A percentile compares a stretch with the other conserved stretches of the same genome.
Conservation (phyloP, 148 eudicot species). For the Vaccinium macrocarpon region DNA sequence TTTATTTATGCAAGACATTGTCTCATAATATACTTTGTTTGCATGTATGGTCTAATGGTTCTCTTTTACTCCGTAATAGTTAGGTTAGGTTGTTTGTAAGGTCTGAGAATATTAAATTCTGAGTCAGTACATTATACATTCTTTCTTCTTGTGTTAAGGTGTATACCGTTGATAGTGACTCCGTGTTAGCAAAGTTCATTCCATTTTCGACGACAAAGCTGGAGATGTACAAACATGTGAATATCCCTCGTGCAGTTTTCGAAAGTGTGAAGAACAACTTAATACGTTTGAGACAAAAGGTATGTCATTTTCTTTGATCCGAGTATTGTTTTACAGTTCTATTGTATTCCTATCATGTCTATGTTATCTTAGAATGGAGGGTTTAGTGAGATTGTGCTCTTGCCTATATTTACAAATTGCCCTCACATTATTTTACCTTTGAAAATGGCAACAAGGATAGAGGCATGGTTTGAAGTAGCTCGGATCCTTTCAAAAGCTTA, state of each 20-base stretch:
- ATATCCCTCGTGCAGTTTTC: slow-evolving; percentile 27
- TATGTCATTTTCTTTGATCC: slow-evolving; percentile 16
- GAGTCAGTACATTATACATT: background rate
- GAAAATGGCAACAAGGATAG: background rate
- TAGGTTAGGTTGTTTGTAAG: background rate
- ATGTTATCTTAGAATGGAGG: background rate
- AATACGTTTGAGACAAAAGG: slow-evolving; percentile 42
- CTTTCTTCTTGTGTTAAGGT: slow-evolving; percentile 49
- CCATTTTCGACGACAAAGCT: slow-evolving; percentile 56
- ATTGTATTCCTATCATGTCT: background rate
- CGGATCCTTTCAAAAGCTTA: background rate
- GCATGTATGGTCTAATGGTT: background rate
- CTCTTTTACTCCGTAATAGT: background rate
- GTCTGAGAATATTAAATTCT: background rate
- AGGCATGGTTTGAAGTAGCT: background rate
- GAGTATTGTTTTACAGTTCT: background rate
- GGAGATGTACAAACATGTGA: slow-evolving; percentile 40
- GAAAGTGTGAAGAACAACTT: slow-evolving; percentile 26
- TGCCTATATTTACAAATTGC: background rate
- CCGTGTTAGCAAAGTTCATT: slow-evolving; percentile 49
- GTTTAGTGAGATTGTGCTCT: background rate
- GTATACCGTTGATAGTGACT: slow-evolving; percentile 67
- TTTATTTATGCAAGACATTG: background rate
- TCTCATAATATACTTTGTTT: background rate
- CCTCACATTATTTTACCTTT: background rate